Base-by-base conservation (phyloP, 2,329 filamentous ascomycete species). In the Microcyclospora tardicrescens region DNA sequence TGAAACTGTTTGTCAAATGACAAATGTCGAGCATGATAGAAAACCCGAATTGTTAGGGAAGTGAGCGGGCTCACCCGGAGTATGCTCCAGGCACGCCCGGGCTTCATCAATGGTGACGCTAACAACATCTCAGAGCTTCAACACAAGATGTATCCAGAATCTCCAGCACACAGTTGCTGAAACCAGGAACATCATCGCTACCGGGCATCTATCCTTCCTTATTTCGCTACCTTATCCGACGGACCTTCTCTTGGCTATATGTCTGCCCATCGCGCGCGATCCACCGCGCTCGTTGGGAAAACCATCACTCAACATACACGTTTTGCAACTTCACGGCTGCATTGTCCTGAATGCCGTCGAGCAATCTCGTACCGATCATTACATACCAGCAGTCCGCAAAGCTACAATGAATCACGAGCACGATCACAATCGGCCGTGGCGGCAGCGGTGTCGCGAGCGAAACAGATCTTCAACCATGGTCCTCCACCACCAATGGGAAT, bases 381-480 rank as follows among this genome's bases (percentile, higher is more conserved):
- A 32, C 51, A 57, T 37, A 50, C 48, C 33, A 50, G 54, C 40
- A 41, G 52, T 54, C 44, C 44, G 31, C 45, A 47, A 41, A 37
- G 38, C 6, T 54, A 55, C 43, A 49, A 60, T 53, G 53, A 37
- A 41, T 60, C 65, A 6, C 56, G 61, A 34, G 53, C 57, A 43
- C 63, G 66, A 56, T 61, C 66, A 45, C 59, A 64, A 39, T 66
- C 71, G 45, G 86, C 80, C n/a, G 84, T 81, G 72, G 80, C 78
- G 2, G 81, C 84, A 33, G 82, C 82, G 6, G 79, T 84, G 28
- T 68, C 69, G 34, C 71, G 72, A 30, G 73, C 74, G 33, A 74
- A 81, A 49, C 80, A 80, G 59, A 72, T 86, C 43, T 79, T 86
- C 49, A 72, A 72, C 49, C 81, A 79, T 57, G 75, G 74, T 33